phyloP scores from a whole-genome alignment of 2,329 filamentous ascomycete genomes.

The Septoria linicola region DNA sequence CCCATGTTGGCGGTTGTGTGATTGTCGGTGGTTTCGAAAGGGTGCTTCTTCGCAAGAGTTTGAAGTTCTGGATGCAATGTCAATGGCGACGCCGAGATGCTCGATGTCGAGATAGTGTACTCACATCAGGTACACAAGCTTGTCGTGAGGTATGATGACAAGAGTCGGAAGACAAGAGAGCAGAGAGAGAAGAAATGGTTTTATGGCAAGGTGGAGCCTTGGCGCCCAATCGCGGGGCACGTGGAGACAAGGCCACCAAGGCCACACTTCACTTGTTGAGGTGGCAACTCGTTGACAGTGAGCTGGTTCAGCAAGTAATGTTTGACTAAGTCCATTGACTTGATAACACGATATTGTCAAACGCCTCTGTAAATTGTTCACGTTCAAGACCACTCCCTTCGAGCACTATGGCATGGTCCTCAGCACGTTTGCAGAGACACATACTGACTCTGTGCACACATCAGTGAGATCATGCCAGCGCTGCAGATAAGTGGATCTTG shows the following conservation, averaged over 20 bases:
- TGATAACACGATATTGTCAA: no score
- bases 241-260: constrained; percentile 1
- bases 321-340: no score
- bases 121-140: constrained; percentile 15
- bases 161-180: constrained; percentile 13
- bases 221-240: constrained; percentile 9
- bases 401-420: no score
- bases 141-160: constrained; percentile 13
- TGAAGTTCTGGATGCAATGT: constrained; percentile 8
- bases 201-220: constrained; percentile 5
- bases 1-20: constrained; percentile 57
- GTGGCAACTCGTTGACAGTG: no score
- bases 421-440: no score
- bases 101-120: not conserved
- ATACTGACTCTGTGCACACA: no score
- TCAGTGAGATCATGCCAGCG: no score
- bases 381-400: no score
- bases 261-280: no score
- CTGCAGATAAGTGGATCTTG: no score
- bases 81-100: not conserved
- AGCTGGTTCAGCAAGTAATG: no score
- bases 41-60: constrained; percentile 20
- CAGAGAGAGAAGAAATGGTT: constrained; percentile 8
- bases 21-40: constrained; percentile 22
- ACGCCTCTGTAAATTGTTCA: no score